A percentile compares a stretch with the other conserved stretches of the same genome.
Evolutionary conservation across 805 yeast genomes (phyloP).

Genomic region (Suhomyces xylopsoci): DNA sequence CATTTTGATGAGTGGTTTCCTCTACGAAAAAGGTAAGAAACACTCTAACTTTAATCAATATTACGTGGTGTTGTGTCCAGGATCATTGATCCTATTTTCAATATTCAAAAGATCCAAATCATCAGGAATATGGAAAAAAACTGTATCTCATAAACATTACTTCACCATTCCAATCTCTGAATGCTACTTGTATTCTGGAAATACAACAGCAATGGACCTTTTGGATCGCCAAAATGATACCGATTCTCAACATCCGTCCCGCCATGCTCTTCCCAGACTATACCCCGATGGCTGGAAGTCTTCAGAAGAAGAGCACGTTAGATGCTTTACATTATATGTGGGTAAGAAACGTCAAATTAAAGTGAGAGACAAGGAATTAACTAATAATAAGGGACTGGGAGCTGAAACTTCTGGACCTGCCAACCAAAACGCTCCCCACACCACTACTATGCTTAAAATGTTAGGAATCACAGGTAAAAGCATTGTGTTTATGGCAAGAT

Average conservation of each 20-base stretch:
- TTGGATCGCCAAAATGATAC: constrained; percentile 44
- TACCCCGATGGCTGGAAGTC: constrained; percentile 85
- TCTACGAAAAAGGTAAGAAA: constrained; percentile 68
- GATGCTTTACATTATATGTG: constrained; percentile 85
- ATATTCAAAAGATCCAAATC: constrained; percentile 45
- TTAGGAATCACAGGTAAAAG: constrained; percentile 67
- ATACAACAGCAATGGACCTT: constrained; percentile 55
- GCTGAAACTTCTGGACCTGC: background rate
- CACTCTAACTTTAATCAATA: constrained; percentile 62
- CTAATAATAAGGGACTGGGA: background rate
- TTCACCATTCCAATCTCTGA: constrained; percentile 59
- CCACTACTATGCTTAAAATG: constrained; percentile 45
- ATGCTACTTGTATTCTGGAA: constrained; percentile 77
- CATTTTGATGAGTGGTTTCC: constrained; percentile 59
- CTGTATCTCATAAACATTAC: constrained; percentile 49
- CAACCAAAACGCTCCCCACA: constrained; percentile 36
- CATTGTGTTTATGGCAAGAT: constrained; percentile 74
- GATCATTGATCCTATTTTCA: constrained; percentile 58
- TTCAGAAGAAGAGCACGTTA: constrained; percentile 66
- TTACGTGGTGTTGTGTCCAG: constrained; percentile 68
- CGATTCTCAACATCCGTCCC: constrained; percentile 52
- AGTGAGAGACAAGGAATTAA: constrained; percentile 1
- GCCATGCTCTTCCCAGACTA: constrained; percentile 61
- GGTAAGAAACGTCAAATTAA: constrained; percentile 55
- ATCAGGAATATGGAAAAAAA: constrained; percentile 45